A percentile compares a stretch with the other conserved stretches of the same genome.
These are phyloP conservation scores for Myxozyma mucilagina DNA, from an alignment of 805 yeast species.

Conservation along the genomic window DNA sequence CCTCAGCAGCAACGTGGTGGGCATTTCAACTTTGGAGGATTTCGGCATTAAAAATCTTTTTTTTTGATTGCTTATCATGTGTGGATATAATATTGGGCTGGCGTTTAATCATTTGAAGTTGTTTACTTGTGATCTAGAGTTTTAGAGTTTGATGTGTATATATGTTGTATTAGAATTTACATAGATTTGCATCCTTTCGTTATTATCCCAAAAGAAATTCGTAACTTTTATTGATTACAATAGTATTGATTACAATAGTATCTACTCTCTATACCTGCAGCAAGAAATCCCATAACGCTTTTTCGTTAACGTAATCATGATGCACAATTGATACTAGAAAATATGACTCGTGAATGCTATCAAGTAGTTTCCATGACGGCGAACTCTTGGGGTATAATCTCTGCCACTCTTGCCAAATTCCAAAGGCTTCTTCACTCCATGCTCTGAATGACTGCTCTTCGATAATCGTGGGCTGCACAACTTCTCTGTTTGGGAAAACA, in stretches of 20 bases:
- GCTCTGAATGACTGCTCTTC: slow-evolving; percentile 91
- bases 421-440: slow-evolving; percentile 94
- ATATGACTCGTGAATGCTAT: slow-evolving; percentile 59
- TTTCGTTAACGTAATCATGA: slow-evolving; percentile 74
- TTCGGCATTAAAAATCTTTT: not conserved
- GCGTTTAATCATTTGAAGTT: too few species aligned
- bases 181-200: too few species aligned
- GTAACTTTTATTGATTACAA: not conserved
- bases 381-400: slow-evolving; percentile 62
- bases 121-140: too few species aligned
- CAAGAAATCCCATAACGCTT: slow-evolving; percentile 73
- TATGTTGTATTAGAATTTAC: too few species aligned
- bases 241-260: not conserved
- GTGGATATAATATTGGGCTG: too few species aligned
- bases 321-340: slow-evolving; percentile 82
- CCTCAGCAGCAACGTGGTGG: slow-evolving; percentile 5
- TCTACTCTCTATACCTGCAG: not conserved
- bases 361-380: slow-evolving; percentile 61
- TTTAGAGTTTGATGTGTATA: too few species aligned
- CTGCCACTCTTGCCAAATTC: slow-evolving; percentile 91
- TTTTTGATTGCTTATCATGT: not conserved
- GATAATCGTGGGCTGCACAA: slow-evolving; percentile 87
- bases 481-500: slow-evolving; percentile 86
- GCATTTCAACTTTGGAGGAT: slow-evolving; percentile 8
- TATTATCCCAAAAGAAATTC: too few species aligned